Conservation (phyloP, 768 basidiomycete species). For the Rhodotorula kratochvilovae region DNA sequence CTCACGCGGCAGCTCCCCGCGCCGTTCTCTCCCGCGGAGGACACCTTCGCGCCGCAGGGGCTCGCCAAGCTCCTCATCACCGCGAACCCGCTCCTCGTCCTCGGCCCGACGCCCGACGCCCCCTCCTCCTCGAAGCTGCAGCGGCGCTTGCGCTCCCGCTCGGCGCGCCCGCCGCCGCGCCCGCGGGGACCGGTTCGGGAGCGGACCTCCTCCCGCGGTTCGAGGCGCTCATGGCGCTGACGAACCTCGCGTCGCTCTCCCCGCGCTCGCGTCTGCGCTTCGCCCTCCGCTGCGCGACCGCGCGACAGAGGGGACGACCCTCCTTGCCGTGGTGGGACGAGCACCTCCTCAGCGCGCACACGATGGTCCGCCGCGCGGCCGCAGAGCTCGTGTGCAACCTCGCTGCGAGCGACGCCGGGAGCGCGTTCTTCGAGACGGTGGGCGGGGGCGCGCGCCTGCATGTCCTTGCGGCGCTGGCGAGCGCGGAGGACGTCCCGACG, state of each 20-base stretch:
- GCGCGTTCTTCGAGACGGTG: slow-evolving; percentile 51
- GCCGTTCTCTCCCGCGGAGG: slow-evolving; percentile 18
- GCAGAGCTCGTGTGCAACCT: slow-evolving; percentile 91
- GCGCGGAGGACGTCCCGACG: slow-evolving; percentile 78
- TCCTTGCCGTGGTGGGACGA: slow-evolving; percentile 64
- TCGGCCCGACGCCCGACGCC: slow-evolving; percentile 75
- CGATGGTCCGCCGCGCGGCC: slow-evolving; percentile 75
- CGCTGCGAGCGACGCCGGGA: slow-evolving; percentile 68
- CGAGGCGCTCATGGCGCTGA: slow-evolving; percentile 91
- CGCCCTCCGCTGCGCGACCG: slow-evolving; percentile 51
- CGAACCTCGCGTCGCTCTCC: slow-evolving; percentile 80
- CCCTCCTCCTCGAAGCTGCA: slow-evolving; percentile 67
- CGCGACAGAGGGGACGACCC: neutral
- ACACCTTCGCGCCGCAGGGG: slow-evolving; percentile 64
- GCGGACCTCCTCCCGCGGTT: slow-evolving; percentile 68
- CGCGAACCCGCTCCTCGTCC: slow-evolving; percentile 79
- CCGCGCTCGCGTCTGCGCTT: slow-evolving; percentile 63
- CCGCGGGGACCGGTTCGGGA: slow-evolving; percentile 52
- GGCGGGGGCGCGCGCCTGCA: slow-evolving; percentile 53
- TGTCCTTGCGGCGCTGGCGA: slow-evolving; percentile 74
- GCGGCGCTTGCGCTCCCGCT: slow-evolving; percentile 72
- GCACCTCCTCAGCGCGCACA: slow-evolving; percentile 61
- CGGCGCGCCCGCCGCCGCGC: slow-evolving; percentile 49
- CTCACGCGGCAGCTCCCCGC: slow-evolving; percentile 18
- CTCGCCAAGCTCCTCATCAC: slow-evolving; percentile 91